phyloP scores from a whole-genome alignment of 371 early-diverging fungal species.

The Mycotypha africana region DNA sequence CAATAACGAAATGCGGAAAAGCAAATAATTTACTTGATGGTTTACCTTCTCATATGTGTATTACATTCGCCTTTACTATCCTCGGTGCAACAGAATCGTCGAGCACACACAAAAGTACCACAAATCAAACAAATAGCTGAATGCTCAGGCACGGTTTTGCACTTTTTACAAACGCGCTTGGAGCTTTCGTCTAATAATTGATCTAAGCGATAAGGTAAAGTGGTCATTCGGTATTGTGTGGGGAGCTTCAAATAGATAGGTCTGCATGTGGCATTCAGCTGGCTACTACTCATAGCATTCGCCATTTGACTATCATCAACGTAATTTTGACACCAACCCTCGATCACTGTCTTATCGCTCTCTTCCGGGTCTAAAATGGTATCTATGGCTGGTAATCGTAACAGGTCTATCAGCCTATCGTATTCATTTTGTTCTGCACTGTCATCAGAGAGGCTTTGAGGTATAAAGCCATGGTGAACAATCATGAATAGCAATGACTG shows the following conservation, averaged over 20 bases:
- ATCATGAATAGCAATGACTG: slow-evolving; percentile 35
- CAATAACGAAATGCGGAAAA: no score
- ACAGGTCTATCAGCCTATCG: slow-evolving; percentile 23
- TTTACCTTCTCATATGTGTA: slow-evolving; percentile 73
- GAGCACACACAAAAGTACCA: slow-evolving; percentile 88
- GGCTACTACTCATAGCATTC: not conserved
- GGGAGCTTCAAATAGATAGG: slow-evolving; percentile 48
- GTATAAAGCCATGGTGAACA: slow-evolving; percentile 35
- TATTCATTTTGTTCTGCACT: slow-evolving; percentile 23
- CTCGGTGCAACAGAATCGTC: slow-evolving; percentile 86
- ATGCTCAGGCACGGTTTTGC: slow-evolving; percentile 77
- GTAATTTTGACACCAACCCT: slow-evolving; percentile 35
- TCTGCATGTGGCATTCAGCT: not conserved
- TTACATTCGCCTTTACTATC: slow-evolving; percentile 89
- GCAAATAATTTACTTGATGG: no score
- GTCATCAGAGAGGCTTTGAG: slow-evolving; percentile 21
- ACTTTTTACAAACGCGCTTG: slow-evolving; percentile 71
- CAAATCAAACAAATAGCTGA: slow-evolving; percentile 93
- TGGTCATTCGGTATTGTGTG: slow-evolving; percentile 57
- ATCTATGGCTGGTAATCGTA: slow-evolving; percentile 26
- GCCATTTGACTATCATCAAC: not conserved
- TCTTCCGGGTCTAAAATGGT: slow-evolving; percentile 17
- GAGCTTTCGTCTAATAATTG: slow-evolving; percentile 77
- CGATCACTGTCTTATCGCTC: slow-evolving; percentile 19
- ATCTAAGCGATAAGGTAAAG: slow-evolving; percentile 81